Base-by-base conservation (phyloP, 352 stramenopile species). In the Phytophthora tentaculata region DNA sequence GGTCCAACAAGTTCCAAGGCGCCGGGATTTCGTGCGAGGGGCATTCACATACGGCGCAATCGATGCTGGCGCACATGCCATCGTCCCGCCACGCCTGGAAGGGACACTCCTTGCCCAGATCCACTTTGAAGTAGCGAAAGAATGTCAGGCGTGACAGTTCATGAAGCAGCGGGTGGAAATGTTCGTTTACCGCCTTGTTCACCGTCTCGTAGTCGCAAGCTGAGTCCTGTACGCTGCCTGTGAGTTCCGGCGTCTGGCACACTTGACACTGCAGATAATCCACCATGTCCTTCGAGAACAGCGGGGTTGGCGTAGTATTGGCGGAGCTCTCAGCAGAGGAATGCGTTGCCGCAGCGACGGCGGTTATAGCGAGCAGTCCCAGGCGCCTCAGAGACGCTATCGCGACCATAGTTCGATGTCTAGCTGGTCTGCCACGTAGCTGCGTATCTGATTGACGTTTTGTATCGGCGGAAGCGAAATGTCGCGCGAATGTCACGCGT, bases 51-150 rank as follows among this genome's bases (percentile, higher is more conserved):
- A 98, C 89, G 16, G 89, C 81, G 72, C 92, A 98, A 66, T 95
- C 91, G 56, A 89, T 81, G 60, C 89, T 95, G 50, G 84, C 83
- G 72, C 94, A 98, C 83, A 94, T 90, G 48, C 90, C 90, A 55
- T 98, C 92, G 67, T 97, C 89, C 29, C 94, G 74, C 92, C 92
- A 98, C 45, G 69, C 64, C 49, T 71, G 47, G 67, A 93, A 96
- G 0, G 89, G 89, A 55, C 94, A 98, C 50, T 91, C 75, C 43
- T 92, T 92, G 54, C 86, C 86, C 45, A 98, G 75, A 70, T 98
- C 91, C 24, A 97, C 91, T 57, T 97, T 96, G 66, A 97, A 98
- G 80, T 97, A 97, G 41, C 92, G 92, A 70, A 98, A 98, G 76
- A 97, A 98, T 14, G 83, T 91, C 52, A 92, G 78, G 45, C 77